A percentile compares a stretch with the other conserved stretches of the same genome.
These are phyloP conservation scores for Daldinia bambusicola DNA, from an alignment of 495 filamentous ascomycete genomes.

Conservation along the genomic window DNA sequence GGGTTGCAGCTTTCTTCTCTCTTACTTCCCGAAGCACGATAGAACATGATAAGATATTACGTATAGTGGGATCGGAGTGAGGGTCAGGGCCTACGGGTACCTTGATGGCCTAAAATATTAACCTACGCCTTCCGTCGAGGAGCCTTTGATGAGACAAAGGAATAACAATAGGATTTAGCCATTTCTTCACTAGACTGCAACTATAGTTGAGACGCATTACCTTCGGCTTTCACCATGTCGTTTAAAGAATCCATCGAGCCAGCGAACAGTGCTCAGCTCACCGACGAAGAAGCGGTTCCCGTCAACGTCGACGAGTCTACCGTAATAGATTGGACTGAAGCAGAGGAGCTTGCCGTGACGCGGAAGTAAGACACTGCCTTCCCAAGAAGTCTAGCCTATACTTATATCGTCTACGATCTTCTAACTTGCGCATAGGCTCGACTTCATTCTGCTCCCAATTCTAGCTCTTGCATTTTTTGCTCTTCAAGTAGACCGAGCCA, in stretches of 20 bases:
- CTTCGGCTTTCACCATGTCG: background rate
- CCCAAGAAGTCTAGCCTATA: background rate
- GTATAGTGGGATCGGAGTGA: no score
- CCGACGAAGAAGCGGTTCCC: constrained; percentile 46
- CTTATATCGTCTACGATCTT: background rate
- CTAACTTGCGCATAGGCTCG: constrained; percentile 51
- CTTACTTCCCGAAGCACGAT: no score
- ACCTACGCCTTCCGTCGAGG: constrained; percentile 2
- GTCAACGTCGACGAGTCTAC: constrained; percentile 36
- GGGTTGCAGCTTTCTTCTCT: no score
- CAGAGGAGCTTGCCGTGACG: constrained; percentile 52
- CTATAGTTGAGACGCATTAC: background rate
- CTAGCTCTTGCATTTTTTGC: constrained; percentile 67
- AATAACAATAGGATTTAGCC: background rate
- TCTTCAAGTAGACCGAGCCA: constrained; percentile 65
- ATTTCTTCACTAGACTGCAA: background rate
- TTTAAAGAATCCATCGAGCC: constrained; percentile 13
- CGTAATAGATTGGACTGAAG: constrained; percentile 47
- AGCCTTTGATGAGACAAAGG: background rate
- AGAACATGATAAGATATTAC: no score
- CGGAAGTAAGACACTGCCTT: constrained; percentile 47
- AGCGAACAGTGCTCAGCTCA: background rate
- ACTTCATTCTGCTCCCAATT: constrained; percentile 63
- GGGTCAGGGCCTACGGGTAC: no score
- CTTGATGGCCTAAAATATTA: no score